phyloP scores from a whole-genome alignment of 2,329 filamentous ascomycete genomes.

The Cadophora luteo-olivacea region DNA sequence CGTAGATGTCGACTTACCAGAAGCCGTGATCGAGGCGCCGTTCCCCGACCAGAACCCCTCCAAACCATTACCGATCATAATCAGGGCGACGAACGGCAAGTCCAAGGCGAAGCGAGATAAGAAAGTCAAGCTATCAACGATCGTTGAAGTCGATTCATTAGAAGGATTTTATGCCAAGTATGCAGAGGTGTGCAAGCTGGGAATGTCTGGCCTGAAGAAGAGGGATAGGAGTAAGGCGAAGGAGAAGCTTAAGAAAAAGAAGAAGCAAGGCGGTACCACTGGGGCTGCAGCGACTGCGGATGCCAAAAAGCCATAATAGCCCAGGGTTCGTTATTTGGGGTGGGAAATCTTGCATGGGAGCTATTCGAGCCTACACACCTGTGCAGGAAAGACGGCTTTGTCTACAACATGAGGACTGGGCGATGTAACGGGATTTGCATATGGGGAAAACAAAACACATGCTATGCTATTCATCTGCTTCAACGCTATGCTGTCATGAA shows the following conservation, averaged over 20 bases:
- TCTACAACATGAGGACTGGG: background rate
- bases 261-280: constrained; percentile 51
- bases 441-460: constrained; percentile 1
- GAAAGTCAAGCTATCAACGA: constrained; percentile 80
- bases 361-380: background rate
- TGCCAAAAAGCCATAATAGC: constrained; percentile 29
- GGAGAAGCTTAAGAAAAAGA: constrained; percentile 75
- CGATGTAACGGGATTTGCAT: background rate
- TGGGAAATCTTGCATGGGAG: background rate
- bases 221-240: constrained; percentile 87
- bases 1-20: constrained; percentile 40
- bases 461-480: constrained; percentile 6
- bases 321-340: background rate
- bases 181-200: constrained; percentile 87
- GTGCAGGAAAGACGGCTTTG: background rate
- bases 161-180: constrained; percentile 85
- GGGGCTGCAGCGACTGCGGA: constrained; percentile 33
- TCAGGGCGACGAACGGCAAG: constrained; percentile 86
- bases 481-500: constrained; percentile 19
- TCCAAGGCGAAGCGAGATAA: constrained; percentile 53
- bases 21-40: constrained; percentile 54
- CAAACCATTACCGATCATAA: constrained; percentile 72
- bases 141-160: constrained; percentile 77
- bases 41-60: constrained; percentile 66
- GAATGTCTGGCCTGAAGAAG: constrained; percentile 91